Conservation (phyloP, 2,329 filamentous ascomycete genomes). For the Mycocentrospora acerina region DNA sequence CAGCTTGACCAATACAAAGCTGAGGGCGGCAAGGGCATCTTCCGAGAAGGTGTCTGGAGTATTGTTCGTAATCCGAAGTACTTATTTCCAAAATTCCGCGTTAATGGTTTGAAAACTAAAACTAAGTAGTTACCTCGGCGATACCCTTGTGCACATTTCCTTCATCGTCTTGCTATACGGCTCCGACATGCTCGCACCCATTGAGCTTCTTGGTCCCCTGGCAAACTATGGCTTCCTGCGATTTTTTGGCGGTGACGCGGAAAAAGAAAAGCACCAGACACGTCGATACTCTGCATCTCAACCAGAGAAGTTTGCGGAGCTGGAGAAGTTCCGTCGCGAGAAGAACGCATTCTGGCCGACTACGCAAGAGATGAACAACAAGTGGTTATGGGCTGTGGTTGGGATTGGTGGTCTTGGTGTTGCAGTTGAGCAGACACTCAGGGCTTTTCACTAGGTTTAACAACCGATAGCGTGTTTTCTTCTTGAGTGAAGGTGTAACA, state of each 20-base stretch:
- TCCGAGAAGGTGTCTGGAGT: conserved; percentile 62
- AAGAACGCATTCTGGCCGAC: conserved; percentile 64
- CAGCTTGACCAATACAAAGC: conserved; percentile 57
- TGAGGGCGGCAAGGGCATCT: conserved; percentile 45
- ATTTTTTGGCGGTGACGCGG: conserved; percentile 57
- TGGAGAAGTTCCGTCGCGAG: conserved; percentile 54
- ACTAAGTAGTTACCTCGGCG: conserved; percentile 59
- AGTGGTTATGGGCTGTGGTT: conserved; percentile 58
- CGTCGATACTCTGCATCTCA: conserved; percentile 55
- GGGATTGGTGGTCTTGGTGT: conserved; percentile 54
- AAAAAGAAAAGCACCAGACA: conserved; percentile 56
- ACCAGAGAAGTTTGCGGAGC: conserved; percentile 55
- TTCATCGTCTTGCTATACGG: conserved; percentile 61
- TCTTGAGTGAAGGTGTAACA: no score
- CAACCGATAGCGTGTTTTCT: no score
- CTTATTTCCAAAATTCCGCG: conserved; percentile 26
- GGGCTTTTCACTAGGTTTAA: conserved; percentile 28
- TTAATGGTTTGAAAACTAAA: conserved; percentile 1
- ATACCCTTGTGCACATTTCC: conserved; percentile 59
- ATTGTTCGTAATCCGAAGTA: conserved; percentile 64
- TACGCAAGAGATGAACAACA: conserved; percentile 52
- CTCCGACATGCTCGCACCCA: conserved; percentile 56
- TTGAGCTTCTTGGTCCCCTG: conserved; percentile 57
- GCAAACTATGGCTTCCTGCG: conserved; percentile 62
- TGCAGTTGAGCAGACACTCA: conserved; percentile 48